Conservation (phyloP, 2,329 filamentous ascomycete genomes). For the Penicillium sp. region DNA sequence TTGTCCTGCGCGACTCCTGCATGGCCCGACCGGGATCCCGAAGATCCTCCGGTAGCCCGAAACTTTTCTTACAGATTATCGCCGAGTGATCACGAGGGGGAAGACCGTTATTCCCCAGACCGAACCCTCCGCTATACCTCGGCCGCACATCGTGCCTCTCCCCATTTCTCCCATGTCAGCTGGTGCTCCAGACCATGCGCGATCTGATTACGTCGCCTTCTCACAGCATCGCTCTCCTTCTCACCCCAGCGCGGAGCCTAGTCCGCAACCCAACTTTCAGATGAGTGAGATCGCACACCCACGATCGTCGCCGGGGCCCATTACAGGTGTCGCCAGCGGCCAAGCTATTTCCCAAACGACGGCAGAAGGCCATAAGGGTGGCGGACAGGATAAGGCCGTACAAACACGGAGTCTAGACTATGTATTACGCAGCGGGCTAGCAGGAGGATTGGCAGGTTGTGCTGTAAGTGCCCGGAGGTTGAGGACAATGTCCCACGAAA, state of each 20-base stretch:
- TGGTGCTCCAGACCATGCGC: slow-evolving; percentile 31
- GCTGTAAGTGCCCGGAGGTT: slow-evolving; percentile 61
- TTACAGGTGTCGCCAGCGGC: slow-evolving; percentile 19
- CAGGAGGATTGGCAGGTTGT: slow-evolving; percentile 87
- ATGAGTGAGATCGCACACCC: slow-evolving; percentile 35
- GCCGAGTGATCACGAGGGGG: slow-evolving; percentile 27
- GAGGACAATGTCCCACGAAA: not conserved
- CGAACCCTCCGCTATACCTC: slow-evolving; percentile 18
- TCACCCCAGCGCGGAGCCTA: slow-evolving; percentile 15
- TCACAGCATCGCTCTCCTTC: slow-evolving; percentile 10
- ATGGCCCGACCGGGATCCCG: slow-evolving; percentile 2
- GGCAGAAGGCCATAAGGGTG: slow-evolving; percentile 17
- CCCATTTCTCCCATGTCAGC: slow-evolving; percentile 26
- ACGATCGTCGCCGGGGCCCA: slow-evolving; percentile 19
- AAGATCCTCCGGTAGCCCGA: slow-evolving; percentile 32
- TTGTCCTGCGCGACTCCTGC: not conserved
- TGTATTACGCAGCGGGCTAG: slow-evolving; percentile 75
- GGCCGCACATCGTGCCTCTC: slow-evolving; percentile 13
- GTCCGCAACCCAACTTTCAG: slow-evolving; percentile 21
- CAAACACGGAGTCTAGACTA: slow-evolving; percentile 79
- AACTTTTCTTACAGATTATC: slow-evolving; percentile 22
- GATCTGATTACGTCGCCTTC: slow-evolving; percentile 16
- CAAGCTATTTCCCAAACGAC: slow-evolving; percentile 15
- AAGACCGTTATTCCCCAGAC: slow-evolving; percentile 21
- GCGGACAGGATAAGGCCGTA: slow-evolving; percentile 41